These are phyloP conservation scores for Allomyces macrogynus DNA, from an alignment of 192 early-diverging fungal genomes.

Conservation along the genomic window DNA sequence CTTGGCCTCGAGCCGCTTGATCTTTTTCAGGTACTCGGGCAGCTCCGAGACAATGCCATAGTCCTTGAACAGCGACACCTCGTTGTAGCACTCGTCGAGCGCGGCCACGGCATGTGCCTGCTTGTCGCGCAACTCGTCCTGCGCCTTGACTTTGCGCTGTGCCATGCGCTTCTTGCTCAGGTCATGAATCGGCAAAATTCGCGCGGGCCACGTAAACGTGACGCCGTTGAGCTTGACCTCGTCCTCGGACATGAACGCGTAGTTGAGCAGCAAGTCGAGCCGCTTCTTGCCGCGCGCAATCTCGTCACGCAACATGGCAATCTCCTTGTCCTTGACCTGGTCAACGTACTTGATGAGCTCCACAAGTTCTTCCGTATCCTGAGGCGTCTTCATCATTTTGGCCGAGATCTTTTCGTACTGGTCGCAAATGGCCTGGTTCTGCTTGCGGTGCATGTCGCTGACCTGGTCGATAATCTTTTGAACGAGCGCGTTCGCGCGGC, in stretches of 20 bases:
- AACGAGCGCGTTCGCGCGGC: conserved; percentile 33
- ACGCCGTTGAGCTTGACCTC: conserved; percentile 33
- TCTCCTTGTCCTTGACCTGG: conserved; percentile 10
- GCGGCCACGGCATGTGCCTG: conserved; percentile 28
- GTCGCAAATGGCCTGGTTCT: conserved; percentile 34
- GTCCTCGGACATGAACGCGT: conserved; percentile 28
- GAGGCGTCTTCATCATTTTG: neutral
- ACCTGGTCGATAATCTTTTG: conserved; percentile 38
- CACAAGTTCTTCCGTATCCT: conserved; percentile 19
- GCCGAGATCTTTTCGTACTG: conserved; percentile 32
- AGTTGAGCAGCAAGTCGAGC: conserved; percentile 29
- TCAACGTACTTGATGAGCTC: conserved; percentile 19
- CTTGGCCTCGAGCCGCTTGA: conserved; percentile 64
- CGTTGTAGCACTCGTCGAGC: conserved; percentile 28
- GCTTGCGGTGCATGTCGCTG: conserved; percentile 34
- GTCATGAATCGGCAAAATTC: conserved; percentile 29
- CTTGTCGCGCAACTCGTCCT: conserved; percentile 26
- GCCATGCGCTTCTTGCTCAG: conserved; percentile 29
- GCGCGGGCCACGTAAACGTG: conserved; percentile 40
- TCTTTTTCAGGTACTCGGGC: conserved; percentile 59
- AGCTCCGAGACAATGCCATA: conserved; percentile 66
- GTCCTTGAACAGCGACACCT: conserved; percentile 55
- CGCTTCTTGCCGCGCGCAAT: conserved; percentile 26
- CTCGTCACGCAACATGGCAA: conserved; percentile 16
- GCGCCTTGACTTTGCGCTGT: conserved; percentile 28